A percentile compares a stretch with the other conserved stretches of the same genome.
These are phyloP conservation scores for Sanghuangporus sanghuang DNA, from an alignment of 1,284 basidiomycete species.

Conservation along the genomic window DNA sequence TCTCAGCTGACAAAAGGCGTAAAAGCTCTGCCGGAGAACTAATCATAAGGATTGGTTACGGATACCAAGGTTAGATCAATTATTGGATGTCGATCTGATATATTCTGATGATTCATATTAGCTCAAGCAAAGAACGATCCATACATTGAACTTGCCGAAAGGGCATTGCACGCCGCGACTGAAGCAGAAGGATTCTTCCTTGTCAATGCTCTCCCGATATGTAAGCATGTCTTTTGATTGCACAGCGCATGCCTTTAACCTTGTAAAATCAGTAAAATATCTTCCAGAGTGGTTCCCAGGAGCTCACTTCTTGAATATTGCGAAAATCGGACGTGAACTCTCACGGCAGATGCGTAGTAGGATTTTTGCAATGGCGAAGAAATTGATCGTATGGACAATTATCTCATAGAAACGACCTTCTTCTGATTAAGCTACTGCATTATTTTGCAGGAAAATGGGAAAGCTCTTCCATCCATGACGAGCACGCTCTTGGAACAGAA, in stretches of 20 bases:
- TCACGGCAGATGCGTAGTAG: neutral
- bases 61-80: slow-evolving; percentile 4
- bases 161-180: slow-evolving; percentile 1
- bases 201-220: slow-evolving; percentile 1
- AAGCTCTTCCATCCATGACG: slow-evolving; percentile 12
- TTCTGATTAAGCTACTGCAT: neutral
- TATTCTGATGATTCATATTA: neutral
- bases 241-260: too few species aligned
- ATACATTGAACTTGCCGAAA: slow-evolving; percentile 15
- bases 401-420: too few species aligned
- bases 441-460: slow-evolving; percentile 1
- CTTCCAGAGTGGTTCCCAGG: slow-evolving; percentile 16
- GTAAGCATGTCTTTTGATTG: too few species aligned
- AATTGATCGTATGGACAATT: neutral
- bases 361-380: slow-evolving; percentile 8
- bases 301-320: neutral
- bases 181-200: slow-evolving; percentile 11
- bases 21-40: slow-evolving; percentile 2
- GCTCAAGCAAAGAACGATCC: slow-evolving; percentile 14
- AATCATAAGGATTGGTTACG: slow-evolving; percentile 10
- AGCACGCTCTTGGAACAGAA: slow-evolving; percentile 2
- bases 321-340: neutral
- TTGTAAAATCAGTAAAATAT: neutral
- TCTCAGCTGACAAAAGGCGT: neutral
- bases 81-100: neutral